Evolutionary conservation across 441 rosid species (phyloP).

Genomic region (Omphalea diandra): DNA sequence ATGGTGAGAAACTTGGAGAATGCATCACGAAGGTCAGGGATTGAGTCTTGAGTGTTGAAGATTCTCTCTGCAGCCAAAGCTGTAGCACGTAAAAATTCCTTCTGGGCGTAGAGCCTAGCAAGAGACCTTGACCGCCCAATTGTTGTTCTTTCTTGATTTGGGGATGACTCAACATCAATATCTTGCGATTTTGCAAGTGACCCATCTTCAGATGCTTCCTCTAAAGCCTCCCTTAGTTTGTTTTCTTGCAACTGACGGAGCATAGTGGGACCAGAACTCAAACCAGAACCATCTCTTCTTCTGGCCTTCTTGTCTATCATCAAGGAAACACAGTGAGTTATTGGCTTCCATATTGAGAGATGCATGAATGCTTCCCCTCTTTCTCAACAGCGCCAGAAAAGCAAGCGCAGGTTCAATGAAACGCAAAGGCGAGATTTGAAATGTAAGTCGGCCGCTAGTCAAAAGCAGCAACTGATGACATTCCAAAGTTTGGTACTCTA

Average conservation of each 20-base stretch:
- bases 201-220: conserved; percentile 85
- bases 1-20: too few species aligned
- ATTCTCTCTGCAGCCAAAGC: conserved; percentile 61
- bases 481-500: conserved; percentile 30
- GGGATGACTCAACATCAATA: conserved; percentile 45
- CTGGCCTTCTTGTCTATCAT: conserved; percentile 78
- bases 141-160: conserved; percentile 41
- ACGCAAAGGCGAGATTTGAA: conserved; percentile 21
- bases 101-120: conserved; percentile 86
- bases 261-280: conserved; percentile 39
- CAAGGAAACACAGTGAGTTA: conserved; percentile 85
- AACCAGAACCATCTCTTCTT: conserved; percentile 55
- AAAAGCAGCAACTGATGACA: conserved; percentile 16
- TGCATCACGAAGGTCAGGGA: too few species aligned
- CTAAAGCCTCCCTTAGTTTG: conserved; percentile 80
- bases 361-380: background rate
- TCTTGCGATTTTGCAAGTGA: conserved; percentile 69
- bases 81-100: conserved; percentile 77
- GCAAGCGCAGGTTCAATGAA: conserved; percentile 23
- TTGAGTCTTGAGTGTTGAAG: conserved; percentile 52
- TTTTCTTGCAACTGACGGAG: conserved; percentile 59
- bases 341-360: conserved; percentile 87
- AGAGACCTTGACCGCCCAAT: conserved; percentile 80
- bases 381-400: conserved; percentile 20
- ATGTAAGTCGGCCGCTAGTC: background rate